These are phyloP conservation scores for Fusarium sp. DNA, from an alignment of 2,329 filamentous ascomycete species.

Conservation along the genomic window DNA sequence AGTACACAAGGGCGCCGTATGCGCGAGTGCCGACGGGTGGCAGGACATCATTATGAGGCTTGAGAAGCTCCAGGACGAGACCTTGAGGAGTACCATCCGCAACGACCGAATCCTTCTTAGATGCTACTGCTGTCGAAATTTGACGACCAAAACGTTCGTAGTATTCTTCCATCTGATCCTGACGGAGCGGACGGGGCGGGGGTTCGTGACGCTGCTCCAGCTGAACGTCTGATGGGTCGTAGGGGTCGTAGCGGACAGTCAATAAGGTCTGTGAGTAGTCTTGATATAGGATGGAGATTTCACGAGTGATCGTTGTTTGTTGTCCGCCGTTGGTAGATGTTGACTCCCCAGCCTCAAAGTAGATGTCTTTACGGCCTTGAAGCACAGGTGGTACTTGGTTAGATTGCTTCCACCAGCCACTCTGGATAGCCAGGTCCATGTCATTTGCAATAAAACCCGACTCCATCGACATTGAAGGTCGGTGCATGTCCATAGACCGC, in stretches of 20 bases:
- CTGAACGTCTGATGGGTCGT: conserved; percentile 77
- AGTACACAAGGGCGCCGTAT: conserved; percentile 92
- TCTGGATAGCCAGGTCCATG: conserved; percentile 79
- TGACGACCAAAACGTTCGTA: conserved; percentile 84
- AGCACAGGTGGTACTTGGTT: conserved; percentile 84
- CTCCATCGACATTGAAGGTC: conserved; percentile 80
- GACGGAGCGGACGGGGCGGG: conserved; percentile 83
- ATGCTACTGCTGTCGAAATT: conserved; percentile 76
- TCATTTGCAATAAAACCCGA: conserved; percentile 90
- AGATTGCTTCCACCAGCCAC: conserved; percentile 88
- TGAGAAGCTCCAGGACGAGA: conserved; percentile 83
- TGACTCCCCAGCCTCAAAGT: conserved; percentile 84
- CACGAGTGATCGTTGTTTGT: conserved; percentile 78
- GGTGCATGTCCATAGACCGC: conserved; percentile 79
- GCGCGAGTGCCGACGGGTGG: conserved; percentile 87
- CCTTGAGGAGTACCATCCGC: conserved; percentile 85
- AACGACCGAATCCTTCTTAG: conserved; percentile 82
- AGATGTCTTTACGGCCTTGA: conserved; percentile 84
- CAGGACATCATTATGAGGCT: conserved; percentile 78
- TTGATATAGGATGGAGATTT: conserved; percentile 88
- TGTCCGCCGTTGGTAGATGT: conserved; percentile 76
- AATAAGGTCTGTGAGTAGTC: conserved; percentile 97
- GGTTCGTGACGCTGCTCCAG: conserved; percentile 89
- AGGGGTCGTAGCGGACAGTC: conserved; percentile 81
- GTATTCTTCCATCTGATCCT: conserved; percentile 91